A percentile compares a stretch with the other conserved stretches of the same genome.
Conservation (phyloP, 768 basidiomycete genomes). For the Boletus rubroflammeus region DNA sequence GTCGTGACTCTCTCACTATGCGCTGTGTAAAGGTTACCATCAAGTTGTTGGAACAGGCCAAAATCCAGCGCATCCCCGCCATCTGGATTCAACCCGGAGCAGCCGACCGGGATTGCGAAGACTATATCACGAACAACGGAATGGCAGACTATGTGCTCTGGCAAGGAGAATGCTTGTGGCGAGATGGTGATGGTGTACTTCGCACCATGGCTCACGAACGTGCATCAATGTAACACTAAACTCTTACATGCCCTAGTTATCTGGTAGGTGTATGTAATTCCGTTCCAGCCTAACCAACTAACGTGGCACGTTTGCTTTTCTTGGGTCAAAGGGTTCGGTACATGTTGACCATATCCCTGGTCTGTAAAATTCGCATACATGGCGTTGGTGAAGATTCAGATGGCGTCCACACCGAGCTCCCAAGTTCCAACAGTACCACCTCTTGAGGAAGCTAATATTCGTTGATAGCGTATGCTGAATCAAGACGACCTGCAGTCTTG, state of each 20-base stretch:
- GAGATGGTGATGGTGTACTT: conserved; percentile 62
- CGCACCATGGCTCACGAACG: conserved; percentile 21
- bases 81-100: conserved; percentile 93
- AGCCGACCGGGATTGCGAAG: conserved; percentile 58
- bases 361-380: background rate
- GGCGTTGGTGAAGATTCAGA: background rate
- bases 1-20: background rate
- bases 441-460: background rate
- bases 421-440: background rate
- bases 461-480: background rate
- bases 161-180: conserved; percentile 81
- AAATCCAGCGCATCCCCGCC: conserved; percentile 64
- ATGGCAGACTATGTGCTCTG: conserved; percentile 68
- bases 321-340: background rate
- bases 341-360: background rate
- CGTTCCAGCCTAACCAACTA: background rate
- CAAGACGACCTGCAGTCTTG: background rate
- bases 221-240: conserved; percentile 14
- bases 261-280: background rate
- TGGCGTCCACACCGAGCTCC: background rate
- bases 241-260: background rate
- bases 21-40: conserved; percentile 60
- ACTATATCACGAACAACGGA: conserved; percentile 63
- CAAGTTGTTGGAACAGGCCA: conserved; percentile 59
- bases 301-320: background rate